A percentile compares a stretch with the other conserved stretches of the same genome.
phyloP scores from a whole-genome alignment of 768 basidiomycete species.

The Leucocoprinus leucothites region DNA sequence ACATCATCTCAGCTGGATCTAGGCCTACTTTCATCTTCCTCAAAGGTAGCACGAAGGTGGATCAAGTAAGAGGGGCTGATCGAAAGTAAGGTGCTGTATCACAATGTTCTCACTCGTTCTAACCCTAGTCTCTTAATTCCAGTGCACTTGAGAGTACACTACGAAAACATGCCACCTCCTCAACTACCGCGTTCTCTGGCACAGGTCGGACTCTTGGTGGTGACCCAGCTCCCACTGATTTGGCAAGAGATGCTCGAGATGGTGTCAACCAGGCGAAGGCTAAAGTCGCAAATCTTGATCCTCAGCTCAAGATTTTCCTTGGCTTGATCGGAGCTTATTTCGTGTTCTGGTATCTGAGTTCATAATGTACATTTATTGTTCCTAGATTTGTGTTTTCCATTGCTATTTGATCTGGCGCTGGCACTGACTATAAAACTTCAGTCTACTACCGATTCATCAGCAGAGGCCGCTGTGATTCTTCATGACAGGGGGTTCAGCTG shows the following conservation, averaged over 20 bases:
- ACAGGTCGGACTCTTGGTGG: conserved; percentile 70
- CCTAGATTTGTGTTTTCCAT: background rate
- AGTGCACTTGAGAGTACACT: conserved; percentile 65
- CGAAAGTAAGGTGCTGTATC: conserved; percentile 40
- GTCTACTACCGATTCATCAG: background rate
- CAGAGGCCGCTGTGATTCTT: conserved; percentile 13
- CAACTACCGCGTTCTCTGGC: conserved; percentile 56
- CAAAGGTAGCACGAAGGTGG: conserved; percentile 62
- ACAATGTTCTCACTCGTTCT: background rate
- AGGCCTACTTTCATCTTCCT: conserved; percentile 88
- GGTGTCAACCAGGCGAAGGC: conserved; percentile 30
- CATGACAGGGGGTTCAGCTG: background rate
- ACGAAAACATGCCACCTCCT: conserved; percentile 41
- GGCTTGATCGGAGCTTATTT: conserved; percentile 63
- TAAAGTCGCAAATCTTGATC: conserved; percentile 50
- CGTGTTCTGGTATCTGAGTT: conserved; percentile 52
- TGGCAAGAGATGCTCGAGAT: conserved; percentile 29
- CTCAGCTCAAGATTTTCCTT: conserved; percentile 65
- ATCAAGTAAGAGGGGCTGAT: conserved; percentile 73
- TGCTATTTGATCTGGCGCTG: background rate
- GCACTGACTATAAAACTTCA: background rate
- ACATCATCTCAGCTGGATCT: background rate
- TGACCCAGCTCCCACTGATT: conserved; percentile 29
- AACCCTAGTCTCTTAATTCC: background rate
- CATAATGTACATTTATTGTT: conserved; percentile 6